Evolutionary conservation across 805 yeast species (phyloP).

Genomic region (Ogataea salicorniae): DNA sequence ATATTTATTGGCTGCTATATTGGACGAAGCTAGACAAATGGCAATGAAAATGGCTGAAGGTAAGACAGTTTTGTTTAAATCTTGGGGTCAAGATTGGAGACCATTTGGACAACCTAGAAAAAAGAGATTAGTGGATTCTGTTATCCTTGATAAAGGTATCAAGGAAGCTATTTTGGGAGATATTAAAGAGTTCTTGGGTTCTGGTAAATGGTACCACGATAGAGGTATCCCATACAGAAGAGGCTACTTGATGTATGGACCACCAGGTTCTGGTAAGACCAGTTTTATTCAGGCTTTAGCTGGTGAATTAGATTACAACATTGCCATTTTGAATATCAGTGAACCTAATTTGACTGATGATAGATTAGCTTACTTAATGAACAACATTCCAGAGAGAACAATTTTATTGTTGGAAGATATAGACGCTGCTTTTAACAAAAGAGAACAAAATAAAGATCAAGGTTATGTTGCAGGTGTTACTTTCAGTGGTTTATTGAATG

Average conservation of each 20-base stretch:
- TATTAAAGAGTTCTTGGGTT: slow-evolving; percentile 69
- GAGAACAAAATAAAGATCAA: slow-evolving; percentile 69
- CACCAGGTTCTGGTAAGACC: slow-evolving; percentile 97
- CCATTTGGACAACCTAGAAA: slow-evolving; percentile 94
- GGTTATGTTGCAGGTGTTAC: slow-evolving; percentile 89
- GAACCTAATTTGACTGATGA: slow-evolving; percentile 94
- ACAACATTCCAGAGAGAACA: slow-evolving; percentile 88
- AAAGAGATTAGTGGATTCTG: slow-evolving; percentile 80
- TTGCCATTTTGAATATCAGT: slow-evolving; percentile 85
- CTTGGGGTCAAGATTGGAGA: slow-evolving; percentile 99
- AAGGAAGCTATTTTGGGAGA: slow-evolving; percentile 63
- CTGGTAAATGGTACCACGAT: slow-evolving; percentile 89
- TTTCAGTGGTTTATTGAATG: slow-evolving; percentile 88
- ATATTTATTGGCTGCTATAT: slow-evolving; percentile 53
- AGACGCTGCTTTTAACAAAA: slow-evolving; percentile 88
- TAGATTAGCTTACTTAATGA: slow-evolving; percentile 89
- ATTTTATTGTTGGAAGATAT: slow-evolving; percentile 84
- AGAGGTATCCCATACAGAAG: slow-evolving; percentile 97
- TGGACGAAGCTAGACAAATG: slow-evolving; percentile 77
- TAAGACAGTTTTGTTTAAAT: slow-evolving; percentile 86
- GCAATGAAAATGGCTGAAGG: slow-evolving; percentile 86
- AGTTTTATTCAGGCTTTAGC: slow-evolving; percentile 95
- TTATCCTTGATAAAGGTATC: slow-evolving; percentile 73
- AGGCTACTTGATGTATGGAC: slow-evolving; percentile 91
- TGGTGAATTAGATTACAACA: slow-evolving; percentile 92